Evolutionary conservation across 2,329 filamentous ascomycete species (phyloP).

Genomic region (Aspergillus terreus): DNA sequence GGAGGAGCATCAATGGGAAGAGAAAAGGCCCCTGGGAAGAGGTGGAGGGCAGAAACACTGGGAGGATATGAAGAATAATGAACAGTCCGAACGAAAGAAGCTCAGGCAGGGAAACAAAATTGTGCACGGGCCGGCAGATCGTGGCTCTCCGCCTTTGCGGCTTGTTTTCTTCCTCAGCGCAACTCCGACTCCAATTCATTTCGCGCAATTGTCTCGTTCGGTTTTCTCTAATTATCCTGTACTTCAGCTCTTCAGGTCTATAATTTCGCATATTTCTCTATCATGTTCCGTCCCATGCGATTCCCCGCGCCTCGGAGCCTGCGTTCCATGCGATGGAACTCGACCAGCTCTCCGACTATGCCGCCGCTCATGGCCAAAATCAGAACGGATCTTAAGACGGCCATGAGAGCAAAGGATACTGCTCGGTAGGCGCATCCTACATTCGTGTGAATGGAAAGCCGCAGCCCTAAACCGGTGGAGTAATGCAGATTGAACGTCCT

Average conservation of each 20-base stretch:
- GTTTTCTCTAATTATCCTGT: not conserved
- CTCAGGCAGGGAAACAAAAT: conserved; percentile 27
- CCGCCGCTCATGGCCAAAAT: conserved; percentile 45
- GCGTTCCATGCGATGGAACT: conserved; percentile 37
- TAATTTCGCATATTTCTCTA: not conserved
- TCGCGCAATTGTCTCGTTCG: not conserved
- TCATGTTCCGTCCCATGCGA: conserved; percentile 33
- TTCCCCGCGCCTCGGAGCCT: conserved; percentile 24
- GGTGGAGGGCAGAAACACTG: conserved; percentile 16
- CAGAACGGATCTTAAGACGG: conserved; percentile 45
- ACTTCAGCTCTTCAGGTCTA: not conserved
- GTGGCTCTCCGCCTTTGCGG: conserved; percentile 14
- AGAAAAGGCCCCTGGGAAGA: conserved; percentile 19
- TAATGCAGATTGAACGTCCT: conserved; percentile 44
- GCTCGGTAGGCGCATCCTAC: conserved; percentile 31
- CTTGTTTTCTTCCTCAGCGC: conserved; percentile 1
- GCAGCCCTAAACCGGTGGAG: not conserved
- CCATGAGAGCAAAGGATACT: conserved; percentile 49
- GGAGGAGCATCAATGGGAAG: conserved; percentile 3
- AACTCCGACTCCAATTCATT: conserved; percentile 9
- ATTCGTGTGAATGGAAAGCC: not conserved
- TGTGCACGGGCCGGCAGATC: conserved; percentile 31
- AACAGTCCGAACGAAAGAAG: conserved; percentile 12
- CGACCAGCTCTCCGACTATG: conserved; percentile 30
- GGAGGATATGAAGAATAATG: conserved; percentile 8